Conservation (phyloP, 257 asterid genomes). For the Solanum pennellii region DNA sequence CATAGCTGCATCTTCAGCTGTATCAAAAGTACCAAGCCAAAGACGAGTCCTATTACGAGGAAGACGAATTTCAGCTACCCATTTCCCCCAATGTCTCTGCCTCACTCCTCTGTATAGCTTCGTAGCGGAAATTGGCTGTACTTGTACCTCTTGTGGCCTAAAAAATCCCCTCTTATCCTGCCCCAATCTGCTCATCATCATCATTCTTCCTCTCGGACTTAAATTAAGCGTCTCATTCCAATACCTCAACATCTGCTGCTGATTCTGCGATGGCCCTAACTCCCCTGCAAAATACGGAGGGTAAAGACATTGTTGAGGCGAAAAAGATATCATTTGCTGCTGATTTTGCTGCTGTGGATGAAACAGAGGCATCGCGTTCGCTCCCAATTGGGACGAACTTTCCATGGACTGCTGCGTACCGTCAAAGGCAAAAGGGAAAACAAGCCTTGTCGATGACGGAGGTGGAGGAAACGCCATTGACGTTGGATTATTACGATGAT, state of each 20-base stretch:
- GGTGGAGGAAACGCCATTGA: slow-evolving; percentile 12
- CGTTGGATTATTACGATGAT: neutral
- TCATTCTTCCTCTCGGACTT: slow-evolving; percentile 71
- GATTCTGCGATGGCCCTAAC: slow-evolving; percentile 10
- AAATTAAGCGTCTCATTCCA: slow-evolving; percentile 70
- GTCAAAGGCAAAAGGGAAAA: slow-evolving; percentile 60
- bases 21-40: slow-evolving; percentile 94
- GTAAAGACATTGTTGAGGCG: slow-evolving; percentile 28
- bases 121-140: slow-evolving; percentile 38
- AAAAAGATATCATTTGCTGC: slow-evolving; percentile 80
- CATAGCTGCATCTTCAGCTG: slow-evolving; percentile 89
- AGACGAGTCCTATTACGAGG: slow-evolving; percentile 83
- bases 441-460: slow-evolving; percentile 22
- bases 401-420: slow-evolving; percentile 19
- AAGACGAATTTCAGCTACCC: slow-evolving; percentile 96
- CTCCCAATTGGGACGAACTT: slow-evolving; percentile 1
- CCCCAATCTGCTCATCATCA: slow-evolving; percentile 55
- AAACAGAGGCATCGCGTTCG: slow-evolving; percentile 22
- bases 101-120: slow-evolving; percentile 83
- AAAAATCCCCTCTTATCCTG: slow-evolving; percentile 14
- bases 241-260: slow-evolving; percentile 47
- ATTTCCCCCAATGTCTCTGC: slow-evolving; percentile 97
- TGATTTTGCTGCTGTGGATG: slow-evolving; percentile 18
- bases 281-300: slow-evolving; percentile 66
- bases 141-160: slow-evolving; percentile 17